Evolutionary conservation across 805 yeast genomes (phyloP).

Genomic region (Starmera caribaea): DNA sequence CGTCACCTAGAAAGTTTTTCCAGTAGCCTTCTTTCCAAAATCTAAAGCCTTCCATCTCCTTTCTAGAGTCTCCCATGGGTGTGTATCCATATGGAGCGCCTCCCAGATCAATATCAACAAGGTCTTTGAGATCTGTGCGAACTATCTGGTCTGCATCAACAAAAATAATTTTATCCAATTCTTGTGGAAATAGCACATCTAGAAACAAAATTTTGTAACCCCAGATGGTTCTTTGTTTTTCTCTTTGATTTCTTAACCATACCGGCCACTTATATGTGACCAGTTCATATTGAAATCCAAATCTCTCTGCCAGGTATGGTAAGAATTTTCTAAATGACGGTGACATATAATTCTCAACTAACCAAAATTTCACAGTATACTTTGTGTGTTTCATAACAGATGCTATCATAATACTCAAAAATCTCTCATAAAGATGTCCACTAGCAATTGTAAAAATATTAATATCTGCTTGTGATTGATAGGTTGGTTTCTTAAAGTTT

Average conservation of each 20-base stretch:
- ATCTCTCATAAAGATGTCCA: conserved; percentile 70
- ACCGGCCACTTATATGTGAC: conserved; percentile 89
- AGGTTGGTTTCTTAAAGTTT: conserved; percentile 2
- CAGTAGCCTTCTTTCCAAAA: conserved; percentile 96
- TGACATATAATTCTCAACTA: conserved; percentile 73
- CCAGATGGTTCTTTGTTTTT: conserved; percentile 74
- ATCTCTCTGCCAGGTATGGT: conserved; percentile 46
- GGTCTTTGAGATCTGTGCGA: conserved; percentile 62
- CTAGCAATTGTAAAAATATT: conserved; percentile 79
- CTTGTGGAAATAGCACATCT: conserved; percentile 80
- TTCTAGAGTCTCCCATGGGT: conserved; percentile 78
- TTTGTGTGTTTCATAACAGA: conserved; percentile 62
- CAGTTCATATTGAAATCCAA: conserved; percentile 63
- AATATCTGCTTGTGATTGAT: conserved; percentile 42
- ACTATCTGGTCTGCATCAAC: conserved; percentile 83
- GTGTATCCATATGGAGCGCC: conserved; percentile 84
- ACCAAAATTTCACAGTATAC: conserved; percentile 72
- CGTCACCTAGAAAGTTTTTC: conserved; percentile 49
- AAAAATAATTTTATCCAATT: conserved; percentile 65
- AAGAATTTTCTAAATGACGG: conserved; percentile 53
- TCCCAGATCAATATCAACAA: conserved; percentile 56
- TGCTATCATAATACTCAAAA: conserved; percentile 68
- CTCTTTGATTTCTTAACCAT: conserved; percentile 77
- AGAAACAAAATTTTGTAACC: conserved; percentile 80
- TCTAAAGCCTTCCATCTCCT: conserved; percentile 73